Percentiles rank a stretch among this genome's conserved stretches.
Evolutionary conservation across 257 asterid genomes (phyloP).

Genomic region (Buddleja alternifolia): DNA sequence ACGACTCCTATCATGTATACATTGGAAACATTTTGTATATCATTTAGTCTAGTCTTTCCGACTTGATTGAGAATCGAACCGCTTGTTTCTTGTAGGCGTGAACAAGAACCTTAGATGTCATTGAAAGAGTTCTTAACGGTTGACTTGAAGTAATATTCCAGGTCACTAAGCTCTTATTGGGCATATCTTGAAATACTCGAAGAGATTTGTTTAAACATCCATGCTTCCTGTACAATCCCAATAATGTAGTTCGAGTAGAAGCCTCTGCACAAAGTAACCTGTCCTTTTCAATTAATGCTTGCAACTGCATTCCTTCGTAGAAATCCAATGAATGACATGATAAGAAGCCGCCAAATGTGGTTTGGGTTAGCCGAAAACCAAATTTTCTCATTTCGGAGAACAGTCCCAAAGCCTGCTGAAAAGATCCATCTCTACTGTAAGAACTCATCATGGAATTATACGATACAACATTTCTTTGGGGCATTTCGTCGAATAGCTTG

Average conservation of each 20-base stretch:
- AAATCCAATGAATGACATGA: constrained; percentile 51
- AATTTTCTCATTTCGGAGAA: constrained; percentile 60
- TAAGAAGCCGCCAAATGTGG: constrained; percentile 62
- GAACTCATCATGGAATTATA: constrained; percentile 69
- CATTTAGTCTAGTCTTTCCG: too few species aligned
- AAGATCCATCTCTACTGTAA: constrained; percentile 46
- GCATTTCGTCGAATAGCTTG: constrained; percentile 71
- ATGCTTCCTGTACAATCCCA: constrained; percentile 63
- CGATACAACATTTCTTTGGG: constrained; percentile 56
- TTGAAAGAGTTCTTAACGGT: too few species aligned
- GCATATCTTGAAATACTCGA: constrained; percentile 63
- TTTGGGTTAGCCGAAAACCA: constrained; percentile 58
- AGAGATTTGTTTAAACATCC: constrained; percentile 62
- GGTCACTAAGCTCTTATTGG: constrained; percentile 62
- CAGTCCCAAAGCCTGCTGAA: constrained; percentile 49
- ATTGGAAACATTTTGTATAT: too few species aligned
- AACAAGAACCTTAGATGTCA: too few species aligned
- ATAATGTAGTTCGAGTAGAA: constrained; percentile 72
- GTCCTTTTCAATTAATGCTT: constrained; percentile 59
- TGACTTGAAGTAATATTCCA: constrained; percentile 68
- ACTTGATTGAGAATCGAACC: too few species aligned
- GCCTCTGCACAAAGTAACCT: constrained; percentile 53
- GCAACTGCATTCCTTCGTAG: constrained; percentile 59
- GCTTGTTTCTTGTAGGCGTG: too few species aligned
- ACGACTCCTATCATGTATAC: too few species aligned